Evolutionary conservation across 2,329 filamentous ascomycete species (phyloP).

Genomic region (Tolypocladium tropicale): DNA sequence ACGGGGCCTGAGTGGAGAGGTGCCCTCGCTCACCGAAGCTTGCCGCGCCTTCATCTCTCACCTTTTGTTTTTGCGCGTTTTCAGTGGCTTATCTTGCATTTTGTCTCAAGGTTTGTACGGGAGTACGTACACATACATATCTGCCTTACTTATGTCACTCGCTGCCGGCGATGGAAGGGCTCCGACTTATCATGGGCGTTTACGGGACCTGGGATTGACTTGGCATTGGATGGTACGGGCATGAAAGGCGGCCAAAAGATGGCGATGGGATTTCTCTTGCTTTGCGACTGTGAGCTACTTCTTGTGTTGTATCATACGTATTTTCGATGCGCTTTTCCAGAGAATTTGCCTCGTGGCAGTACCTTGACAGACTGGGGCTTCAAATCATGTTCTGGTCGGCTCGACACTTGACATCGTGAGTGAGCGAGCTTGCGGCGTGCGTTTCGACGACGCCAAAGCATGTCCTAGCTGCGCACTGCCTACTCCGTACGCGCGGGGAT

Average conservation of each 20-base stretch:
- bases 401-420: too few species aligned
- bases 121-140: not conserved
- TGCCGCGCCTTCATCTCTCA: slow-evolving; percentile 3
- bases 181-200: slow-evolving; percentile 1
- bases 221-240: slow-evolving; percentile 16
- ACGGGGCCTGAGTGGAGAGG: slow-evolving; percentile 7
- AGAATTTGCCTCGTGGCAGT: not conserved
- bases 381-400: too few species aligned
- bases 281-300: not conserved
- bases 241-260: slow-evolving; percentile 17
- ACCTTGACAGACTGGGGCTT: not conserved
- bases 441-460: too few species aligned
- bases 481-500: too few species aligned
- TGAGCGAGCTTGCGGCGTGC: too few species aligned
- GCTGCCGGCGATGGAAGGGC: not conserved
- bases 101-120: not conserved
- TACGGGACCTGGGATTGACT: slow-evolving; percentile 8
- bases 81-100: not conserved
- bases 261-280: slow-evolving; percentile 14
- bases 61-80: not conserved
- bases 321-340: not conserved
- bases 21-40: not conserved
- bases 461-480: too few species aligned
- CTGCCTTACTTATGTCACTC: not conserved
- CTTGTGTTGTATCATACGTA: not conserved